These are phyloP conservation scores for Coemansia sp. DNA, from an alignment of 192 early-diverging fungal genomes.

Conservation along the genomic window DNA sequence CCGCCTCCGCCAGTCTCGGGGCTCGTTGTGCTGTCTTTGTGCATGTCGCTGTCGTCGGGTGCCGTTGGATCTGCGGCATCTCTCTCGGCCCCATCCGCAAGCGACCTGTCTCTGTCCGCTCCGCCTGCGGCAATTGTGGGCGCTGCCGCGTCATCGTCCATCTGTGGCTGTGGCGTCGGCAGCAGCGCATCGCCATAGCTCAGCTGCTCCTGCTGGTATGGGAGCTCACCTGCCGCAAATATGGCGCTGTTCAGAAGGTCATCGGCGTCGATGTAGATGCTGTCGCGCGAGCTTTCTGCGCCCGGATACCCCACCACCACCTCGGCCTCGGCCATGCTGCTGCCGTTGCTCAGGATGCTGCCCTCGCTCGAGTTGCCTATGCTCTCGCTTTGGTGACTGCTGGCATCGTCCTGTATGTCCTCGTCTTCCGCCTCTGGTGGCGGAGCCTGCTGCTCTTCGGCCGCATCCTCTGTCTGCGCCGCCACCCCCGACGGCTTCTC, in stretches of 20 bases:
- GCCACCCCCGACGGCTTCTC: slow-evolving; percentile 4
- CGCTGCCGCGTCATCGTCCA: slow-evolving; percentile 14
- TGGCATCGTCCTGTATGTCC: not conserved
- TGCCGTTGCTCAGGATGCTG: not conserved
- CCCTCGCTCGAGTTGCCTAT: not conserved
- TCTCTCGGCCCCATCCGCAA: not conserved
- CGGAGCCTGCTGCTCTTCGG: not conserved
- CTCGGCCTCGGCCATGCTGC: not conserved
- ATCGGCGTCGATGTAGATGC: slow-evolving; percentile 43
- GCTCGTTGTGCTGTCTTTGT: not conserved
- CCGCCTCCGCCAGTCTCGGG: not conserved
- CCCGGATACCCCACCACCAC: not conserved
- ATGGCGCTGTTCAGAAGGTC: slow-evolving; percentile 28
- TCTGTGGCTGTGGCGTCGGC: slow-evolving; percentile 1
- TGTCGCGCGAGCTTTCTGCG: slow-evolving; percentile 17
- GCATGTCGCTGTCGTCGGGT: slow-evolving; percentile 1
- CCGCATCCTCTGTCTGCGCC: not conserved
- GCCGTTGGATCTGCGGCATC: not conserved
- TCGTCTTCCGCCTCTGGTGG: not conserved
- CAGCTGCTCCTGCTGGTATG: slow-evolving; percentile 31
- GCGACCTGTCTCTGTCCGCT: not conserved
- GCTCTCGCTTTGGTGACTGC: not conserved
- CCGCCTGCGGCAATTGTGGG: slow-evolving; percentile 24
- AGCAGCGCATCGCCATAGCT: not conserved
- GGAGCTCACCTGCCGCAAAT: slow-evolving; percentile 31